Base-by-base conservation (phyloP, 768 basidiomycete species). In the Rossbeevera mucosa region DNA sequence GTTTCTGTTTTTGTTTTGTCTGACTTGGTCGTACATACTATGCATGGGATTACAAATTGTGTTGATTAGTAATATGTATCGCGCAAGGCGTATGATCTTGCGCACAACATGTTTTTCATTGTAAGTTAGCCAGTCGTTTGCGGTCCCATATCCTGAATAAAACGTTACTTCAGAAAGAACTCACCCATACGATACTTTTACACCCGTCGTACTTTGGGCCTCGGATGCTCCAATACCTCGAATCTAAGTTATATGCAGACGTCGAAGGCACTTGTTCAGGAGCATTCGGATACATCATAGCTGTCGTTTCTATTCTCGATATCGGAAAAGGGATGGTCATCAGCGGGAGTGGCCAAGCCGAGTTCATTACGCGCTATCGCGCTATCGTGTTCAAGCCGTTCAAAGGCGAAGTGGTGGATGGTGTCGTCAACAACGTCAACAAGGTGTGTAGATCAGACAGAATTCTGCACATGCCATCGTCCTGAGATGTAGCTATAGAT, bases 361-460 rank as follows among this genome's bases (percentile, higher is more conserved):
- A 97, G 72, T 99, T 99, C 70, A 80, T 91, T 57, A 92, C 93
- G 20, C 78, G 88, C 50, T 99, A 98, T 72, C 85, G 88, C 24
- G 96, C 96, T 6, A 93, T 99, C 58, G 95, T 99, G 18, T 97
- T 96, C 81, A 94, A 97, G 71, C 96, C 96, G n/a, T 98, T 98
- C 80, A 96, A 97, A 70, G 94, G 94, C 9, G 95, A 99, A 67
- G 95, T 97, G 4, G 90, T 99, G 16, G 96, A 99, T 67, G 95
- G 93, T 0, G 86, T 94, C 3, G 95, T 99, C 16, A 88, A 86
- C 62, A 94, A 91, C 55, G 96, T 99, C 30, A 94, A 86, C 69
- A 96, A 96, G 80, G 95, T 93, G 59, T 62, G 84, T 29, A 18
- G 12, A 21, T 44, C 16, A 13, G 51, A 6, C 29, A 12, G 26